Base-by-base conservation (phyloP, 2,329 filamentous ascomycete species). In the Didymella pomorum region DNA sequence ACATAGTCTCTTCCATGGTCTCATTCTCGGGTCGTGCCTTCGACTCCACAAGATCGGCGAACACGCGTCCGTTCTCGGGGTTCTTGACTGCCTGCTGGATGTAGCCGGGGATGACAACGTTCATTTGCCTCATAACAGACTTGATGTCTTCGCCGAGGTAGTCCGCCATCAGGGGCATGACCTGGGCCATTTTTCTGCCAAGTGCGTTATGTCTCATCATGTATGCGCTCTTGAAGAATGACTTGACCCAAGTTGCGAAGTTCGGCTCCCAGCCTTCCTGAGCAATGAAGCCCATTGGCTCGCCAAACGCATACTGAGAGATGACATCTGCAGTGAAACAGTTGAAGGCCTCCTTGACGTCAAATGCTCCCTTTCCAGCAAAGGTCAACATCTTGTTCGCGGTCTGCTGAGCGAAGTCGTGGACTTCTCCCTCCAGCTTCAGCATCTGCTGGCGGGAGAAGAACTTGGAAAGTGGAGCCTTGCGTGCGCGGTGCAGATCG, bases 381-480 rank as follows among this genome's bases (percentile, higher is more conserved):
- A 62, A 58, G 60, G 60, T 31, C 56, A 67, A 63, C 62, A 69
- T 62, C 35, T 63, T 66, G 52, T 64, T 48, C 20, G 59, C 46
- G 11, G 61, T 60, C 60, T 64, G 56, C 29, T 56, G 29, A 28
- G 60, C 64, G 60, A 67, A 65, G 18, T 67, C 60, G 25, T 65
- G 52, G 58, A 69, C 59, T 49, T 66, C 65, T 58, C 61, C 57
- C 47, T 70, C 63, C 28, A 74, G 52, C 45, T 68, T 71, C 35
- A 69, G 52, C 60, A 71, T 69, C 44, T 71, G 68, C 44, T 68
- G 66, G 41, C 63, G 70, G 10, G 74, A 77, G 58, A 79, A 78
- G 66, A 76, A 78, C 9, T 69, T 71, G 53, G 68, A 72, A 14
- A 78, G 52, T 2, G 76, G 69, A 5, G 62, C 64, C 39, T 71